These are phyloP conservation scores for Triangularia verruculosa DNA, from an alignment of 2,329 filamentous ascomycete species.

Conservation along the genomic window DNA sequence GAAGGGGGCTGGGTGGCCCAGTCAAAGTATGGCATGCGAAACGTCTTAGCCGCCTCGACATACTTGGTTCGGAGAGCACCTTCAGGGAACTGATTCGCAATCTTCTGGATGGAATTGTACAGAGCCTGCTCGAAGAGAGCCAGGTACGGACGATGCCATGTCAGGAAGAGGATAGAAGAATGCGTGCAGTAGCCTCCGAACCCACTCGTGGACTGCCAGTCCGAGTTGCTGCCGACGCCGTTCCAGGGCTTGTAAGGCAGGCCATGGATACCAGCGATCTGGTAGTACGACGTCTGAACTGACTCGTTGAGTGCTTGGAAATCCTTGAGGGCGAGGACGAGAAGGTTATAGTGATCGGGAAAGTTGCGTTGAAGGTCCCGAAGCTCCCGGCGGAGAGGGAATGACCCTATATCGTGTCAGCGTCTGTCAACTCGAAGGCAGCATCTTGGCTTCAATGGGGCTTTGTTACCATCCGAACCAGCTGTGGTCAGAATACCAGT, in stretches of 20 bases:
- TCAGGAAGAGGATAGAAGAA: slow-evolving; percentile 55
- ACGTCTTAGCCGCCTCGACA: background rate
- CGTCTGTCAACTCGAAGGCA: slow-evolving; percentile 8
- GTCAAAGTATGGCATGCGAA: slow-evolving; percentile 5
- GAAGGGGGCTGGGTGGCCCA: slow-evolving; percentile 26
- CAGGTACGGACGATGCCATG: slow-evolving; percentile 46
- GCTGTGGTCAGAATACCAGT: slow-evolving; percentile 26
- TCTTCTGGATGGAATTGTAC: slow-evolving; percentile 26
- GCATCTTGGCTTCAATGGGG: background rate
- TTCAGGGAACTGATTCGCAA: slow-evolving; percentile 27
- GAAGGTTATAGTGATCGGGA: slow-evolving; percentile 58
- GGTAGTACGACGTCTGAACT: slow-evolving; percentile 55
- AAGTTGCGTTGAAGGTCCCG: slow-evolving; percentile 46
- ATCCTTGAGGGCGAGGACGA: slow-evolving; percentile 55
- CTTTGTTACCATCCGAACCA: slow-evolving; percentile 19
- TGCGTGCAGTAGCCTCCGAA: slow-evolving; percentile 39
- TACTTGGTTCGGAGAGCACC: slow-evolving; percentile 13
- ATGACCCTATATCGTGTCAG: slow-evolving; percentile 5
- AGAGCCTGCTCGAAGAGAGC: slow-evolving; percentile 27
- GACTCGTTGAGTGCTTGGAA: slow-evolving; percentile 52
- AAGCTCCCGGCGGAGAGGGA: slow-evolving; percentile 49
- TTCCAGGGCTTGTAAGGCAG: slow-evolving; percentile 57
- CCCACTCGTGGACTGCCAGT: slow-evolving; percentile 29
- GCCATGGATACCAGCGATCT: slow-evolving; percentile 60
- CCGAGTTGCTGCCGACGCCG: slow-evolving; percentile 36